Percentiles rank a stretch among this genome's conserved stretches.
Evolutionary conservation across 1,139 yeast genomes (phyloP).

Genomic region (Casaregolazyma suthepensis): DNA sequence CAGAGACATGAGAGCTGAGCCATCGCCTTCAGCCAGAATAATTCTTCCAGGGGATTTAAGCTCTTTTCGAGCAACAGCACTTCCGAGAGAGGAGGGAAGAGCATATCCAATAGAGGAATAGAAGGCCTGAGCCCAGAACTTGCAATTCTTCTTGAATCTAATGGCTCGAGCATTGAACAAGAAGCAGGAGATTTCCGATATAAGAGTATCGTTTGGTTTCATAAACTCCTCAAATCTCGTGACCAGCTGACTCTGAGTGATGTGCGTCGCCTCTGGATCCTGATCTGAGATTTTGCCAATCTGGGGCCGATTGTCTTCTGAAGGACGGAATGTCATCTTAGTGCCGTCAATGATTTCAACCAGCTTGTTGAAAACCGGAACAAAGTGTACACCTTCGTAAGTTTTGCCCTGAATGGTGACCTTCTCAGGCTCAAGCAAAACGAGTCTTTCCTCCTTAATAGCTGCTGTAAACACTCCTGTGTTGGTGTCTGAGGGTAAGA

Average conservation of each 20-base stretch:
- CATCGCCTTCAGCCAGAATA: constrained; percentile 77
- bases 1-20: constrained; percentile 85
- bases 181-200: constrained; percentile 75
- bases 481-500: constrained; percentile 38
- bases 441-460: constrained; percentile 32
- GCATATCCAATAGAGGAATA: constrained; percentile 86
- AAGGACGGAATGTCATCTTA: constrained; percentile 26
- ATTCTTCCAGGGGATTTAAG: constrained; percentile 44
- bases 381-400: constrained; percentile 39
- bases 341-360: constrained; percentile 32
- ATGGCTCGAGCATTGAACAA: constrained; percentile 63
- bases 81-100: constrained; percentile 78
- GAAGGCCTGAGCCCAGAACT: constrained; percentile 57
- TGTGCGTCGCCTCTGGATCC: constrained; percentile 22
- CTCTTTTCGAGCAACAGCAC: constrained; percentile 62
- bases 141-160: constrained; percentile 14
- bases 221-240: constrained; percentile 33
- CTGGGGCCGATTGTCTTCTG: constrained; percentile 20
- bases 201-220: constrained; percentile 55
- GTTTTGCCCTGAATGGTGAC: constrained; percentile 40
- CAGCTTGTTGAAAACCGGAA: constrained; percentile 42
- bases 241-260: constrained; percentile 36
- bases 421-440: constrained; percentile 41
- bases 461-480: constrained; percentile 39
- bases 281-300: constrained; percentile 11